Percentiles rank a stretch among this genome's conserved stretches.
Evolutionary conservation across 1,139 yeast genomes (phyloP).

Genomic region (Candida sp.): DNA sequence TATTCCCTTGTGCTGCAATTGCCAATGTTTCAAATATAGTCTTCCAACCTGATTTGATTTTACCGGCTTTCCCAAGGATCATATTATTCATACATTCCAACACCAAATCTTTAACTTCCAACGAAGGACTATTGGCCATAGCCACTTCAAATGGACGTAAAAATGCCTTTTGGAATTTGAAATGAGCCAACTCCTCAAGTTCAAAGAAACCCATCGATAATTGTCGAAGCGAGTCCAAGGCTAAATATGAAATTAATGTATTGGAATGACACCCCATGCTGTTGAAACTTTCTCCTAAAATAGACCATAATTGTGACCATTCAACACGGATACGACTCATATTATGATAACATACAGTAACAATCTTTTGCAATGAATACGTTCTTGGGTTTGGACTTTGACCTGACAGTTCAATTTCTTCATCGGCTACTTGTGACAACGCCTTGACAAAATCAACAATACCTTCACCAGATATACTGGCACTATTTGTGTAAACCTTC

Average conservation of each 20-base stretch:
- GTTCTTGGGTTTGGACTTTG: constrained; percentile 81
- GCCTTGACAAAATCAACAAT: constrained; percentile 87
- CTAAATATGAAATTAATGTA: constrained; percentile 78
- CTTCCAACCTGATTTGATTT: constrained; percentile 93
- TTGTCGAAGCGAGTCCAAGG: constrained; percentile 92
- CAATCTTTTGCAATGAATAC: constrained; percentile 91
- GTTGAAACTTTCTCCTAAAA: constrained; percentile 89
- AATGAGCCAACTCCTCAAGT: constrained; percentile 90
- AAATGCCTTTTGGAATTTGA: constrained; percentile 94
- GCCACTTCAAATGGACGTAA: constrained; percentile 87
- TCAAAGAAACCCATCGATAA: constrained; percentile 89
- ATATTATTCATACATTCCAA: constrained; percentile 87
- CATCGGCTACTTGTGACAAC: constrained; percentile 79
- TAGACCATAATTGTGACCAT: constrained; percentile 95
- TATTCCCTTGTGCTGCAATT: constrained; percentile 55
- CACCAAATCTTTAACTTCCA: constrained; percentile 84
- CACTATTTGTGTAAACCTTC: constrained; percentile 80
- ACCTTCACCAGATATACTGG: constrained; percentile 76
- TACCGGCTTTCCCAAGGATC: constrained; percentile 70
- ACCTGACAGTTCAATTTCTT: constrained; percentile 89
- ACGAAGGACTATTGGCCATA: constrained; percentile 60
- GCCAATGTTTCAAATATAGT: constrained; percentile 79
- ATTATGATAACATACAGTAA: constrained; percentile 95
- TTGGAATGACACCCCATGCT: constrained; percentile 81
- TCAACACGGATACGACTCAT: constrained; percentile 96